A percentile compares a stretch with the other conserved stretches of the same genome.
These are phyloP conservation scores for Flaveria robusta DNA, from an alignment of 129 eudicot species.

Conservation along the genomic window DNA sequence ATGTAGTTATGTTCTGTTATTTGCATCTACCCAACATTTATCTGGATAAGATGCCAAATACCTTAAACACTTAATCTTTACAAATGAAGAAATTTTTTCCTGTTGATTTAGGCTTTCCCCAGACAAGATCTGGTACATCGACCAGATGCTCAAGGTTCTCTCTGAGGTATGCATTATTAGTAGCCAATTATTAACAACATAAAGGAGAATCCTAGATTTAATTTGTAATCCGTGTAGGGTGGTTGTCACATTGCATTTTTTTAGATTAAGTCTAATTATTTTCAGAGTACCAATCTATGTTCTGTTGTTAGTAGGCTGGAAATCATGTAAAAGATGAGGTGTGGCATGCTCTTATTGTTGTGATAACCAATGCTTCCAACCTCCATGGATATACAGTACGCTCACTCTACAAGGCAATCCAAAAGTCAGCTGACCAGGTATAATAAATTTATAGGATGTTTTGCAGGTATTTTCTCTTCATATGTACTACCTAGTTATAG, in stretches of 20 bases:
- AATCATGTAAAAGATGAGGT: conserved; percentile 94
- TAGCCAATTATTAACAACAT: conserved; percentile 3
- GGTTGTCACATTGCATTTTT: conserved; percentile 2
- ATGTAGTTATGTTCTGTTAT: conserved; percentile 19
- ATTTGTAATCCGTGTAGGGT: conserved; percentile 8
- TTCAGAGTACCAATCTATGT: conserved; percentile 43
- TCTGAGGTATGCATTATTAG: conserved; percentile 66
- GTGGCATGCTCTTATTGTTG: conserved; percentile 95
- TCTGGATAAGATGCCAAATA: not conserved
- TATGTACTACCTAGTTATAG: conserved; percentile 3
- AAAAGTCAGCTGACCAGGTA: conserved; percentile 88
- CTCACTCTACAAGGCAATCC: conserved; percentile 69
- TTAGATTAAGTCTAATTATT: not conserved
- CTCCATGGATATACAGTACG: conserved; percentile 95
- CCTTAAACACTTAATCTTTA: not conserved
- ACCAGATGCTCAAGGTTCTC: conserved; percentile 96
- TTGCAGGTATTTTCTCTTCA: not conserved
- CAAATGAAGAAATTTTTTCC: not conserved
- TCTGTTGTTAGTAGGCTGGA: conserved; percentile 85
- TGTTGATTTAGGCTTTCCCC: conserved; percentile 80
- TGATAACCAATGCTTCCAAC: conserved; percentile 80
- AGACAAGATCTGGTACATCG: conserved; percentile 94
- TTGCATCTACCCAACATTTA: not conserved
- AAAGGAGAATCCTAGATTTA: not conserved
- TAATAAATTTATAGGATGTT: not conserved